Conservation (phyloP, 2,329 filamentous ascomycete species). For the Trichoderma sp. region DNA sequence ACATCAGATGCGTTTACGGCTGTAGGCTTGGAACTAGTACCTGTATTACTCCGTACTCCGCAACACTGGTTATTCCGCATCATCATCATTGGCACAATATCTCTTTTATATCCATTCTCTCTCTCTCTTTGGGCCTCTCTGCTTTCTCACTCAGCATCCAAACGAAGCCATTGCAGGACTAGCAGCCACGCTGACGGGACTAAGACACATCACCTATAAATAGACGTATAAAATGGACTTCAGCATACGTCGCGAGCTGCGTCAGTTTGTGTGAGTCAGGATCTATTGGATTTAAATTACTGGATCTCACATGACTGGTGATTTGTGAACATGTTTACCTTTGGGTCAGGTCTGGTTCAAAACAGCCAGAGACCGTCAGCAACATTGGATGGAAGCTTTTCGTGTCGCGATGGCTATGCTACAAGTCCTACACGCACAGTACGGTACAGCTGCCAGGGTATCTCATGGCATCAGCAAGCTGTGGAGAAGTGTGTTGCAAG, state of each 20-base stretch:
- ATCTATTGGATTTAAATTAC: not conserved
- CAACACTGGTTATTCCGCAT: not conserved
- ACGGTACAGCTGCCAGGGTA: not conserved
- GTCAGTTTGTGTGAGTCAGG: not conserved
- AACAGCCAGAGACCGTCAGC: not conserved
- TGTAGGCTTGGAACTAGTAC: not conserved
- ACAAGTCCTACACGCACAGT: not conserved
- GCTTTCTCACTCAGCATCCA: constrained; percentile 4
- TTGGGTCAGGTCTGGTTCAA: not conserved
- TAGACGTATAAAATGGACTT: not conserved
- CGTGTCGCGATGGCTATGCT: not conserved
- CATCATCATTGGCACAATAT: not conserved
- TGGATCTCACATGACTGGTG: not conserved
- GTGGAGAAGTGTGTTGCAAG: not conserved
- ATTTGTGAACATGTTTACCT: not conserved
- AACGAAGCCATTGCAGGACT: constrained; percentile 5
- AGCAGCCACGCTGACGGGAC: constrained; percentile 4
- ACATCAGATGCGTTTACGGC: not conserved
- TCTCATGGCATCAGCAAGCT: not conserved
- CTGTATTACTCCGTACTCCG: constrained; percentile 2
- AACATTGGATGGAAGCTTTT: not conserved
- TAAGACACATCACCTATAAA: constrained; percentile 9
- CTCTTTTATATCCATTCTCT: not conserved
- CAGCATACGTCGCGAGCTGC: not conserved
- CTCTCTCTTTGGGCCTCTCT: not conserved